Percentiles rank a stretch among this genome's conserved stretches.
Evolutionary conservation across 1,139 yeast species (phyloP).

Genomic region (Suhomyces bribrorum): DNA sequence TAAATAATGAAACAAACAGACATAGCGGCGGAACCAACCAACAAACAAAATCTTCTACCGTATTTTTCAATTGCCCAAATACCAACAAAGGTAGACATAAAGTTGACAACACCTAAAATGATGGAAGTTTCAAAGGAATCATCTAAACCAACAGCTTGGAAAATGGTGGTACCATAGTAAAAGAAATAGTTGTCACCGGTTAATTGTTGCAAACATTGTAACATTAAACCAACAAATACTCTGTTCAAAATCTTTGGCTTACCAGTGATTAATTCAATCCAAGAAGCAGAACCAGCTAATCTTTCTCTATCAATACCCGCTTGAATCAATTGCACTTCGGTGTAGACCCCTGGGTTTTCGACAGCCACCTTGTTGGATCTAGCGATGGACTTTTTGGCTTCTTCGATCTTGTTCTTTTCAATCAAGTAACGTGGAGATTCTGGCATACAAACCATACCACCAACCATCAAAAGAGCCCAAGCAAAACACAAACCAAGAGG

Average conservation of each 20-base stretch:
- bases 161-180: conserved; percentile 78
- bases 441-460: conserved; percentile 27
- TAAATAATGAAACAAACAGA: conserved; percentile 61
- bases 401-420: conserved; percentile 26
- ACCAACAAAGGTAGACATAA: conserved; percentile 70
- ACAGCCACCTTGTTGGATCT: conserved; percentile 22
- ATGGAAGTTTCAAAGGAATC: conserved; percentile 79
- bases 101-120: conserved; percentile 76
- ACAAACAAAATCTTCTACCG: conserved; percentile 69
- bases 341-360: conserved; percentile 58
- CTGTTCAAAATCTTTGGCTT: conserved; percentile 68
- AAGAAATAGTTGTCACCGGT: conserved; percentile 82
- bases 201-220: conserved; percentile 74
- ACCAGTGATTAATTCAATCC: conserved; percentile 67
- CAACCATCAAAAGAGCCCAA: conserved; percentile 27
- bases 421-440: conserved; percentile 29
- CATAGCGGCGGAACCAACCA: conserved; percentile 64
- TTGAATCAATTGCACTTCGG: conserved; percentile 60
- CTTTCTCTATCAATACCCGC: conserved; percentile 66
- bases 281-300: conserved; percentile 65
- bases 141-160: conserved; percentile 70
- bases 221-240: conserved; percentile 61
- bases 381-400: conserved; percentile 54
- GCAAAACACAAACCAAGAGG: conserved; percentile 26
- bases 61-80: conserved; percentile 65